A percentile compares a stretch with the other conserved stretches of the same genome.
Conservation (phyloP, 768 basidiomycete genomes). For the Kondoa malvinella region DNA sequence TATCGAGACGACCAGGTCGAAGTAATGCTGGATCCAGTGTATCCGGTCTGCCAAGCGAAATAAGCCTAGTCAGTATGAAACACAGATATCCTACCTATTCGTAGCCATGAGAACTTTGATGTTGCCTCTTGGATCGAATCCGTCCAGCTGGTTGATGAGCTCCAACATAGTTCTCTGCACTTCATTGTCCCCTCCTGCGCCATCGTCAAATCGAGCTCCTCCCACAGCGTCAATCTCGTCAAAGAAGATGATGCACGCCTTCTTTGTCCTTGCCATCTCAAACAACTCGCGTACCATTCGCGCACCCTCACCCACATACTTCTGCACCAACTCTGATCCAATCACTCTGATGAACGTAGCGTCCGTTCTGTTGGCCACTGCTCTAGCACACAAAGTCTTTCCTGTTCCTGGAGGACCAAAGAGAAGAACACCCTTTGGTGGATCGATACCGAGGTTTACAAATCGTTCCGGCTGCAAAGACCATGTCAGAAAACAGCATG, state of each 20-base stretch:
- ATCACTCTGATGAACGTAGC: constrained; percentile 99
- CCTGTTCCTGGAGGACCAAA: constrained; percentile 94
- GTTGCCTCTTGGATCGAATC: constrained; percentile 96
- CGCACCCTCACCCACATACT: constrained; percentile 97
- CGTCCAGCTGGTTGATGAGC: constrained; percentile 88
- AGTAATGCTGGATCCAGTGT: constrained; percentile 92
- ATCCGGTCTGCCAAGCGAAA: constrained; percentile 57
- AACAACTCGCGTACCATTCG: constrained; percentile 97
- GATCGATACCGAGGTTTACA: constrained; percentile 94
- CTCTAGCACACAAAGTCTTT: constrained; percentile 93
- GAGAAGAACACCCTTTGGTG: constrained; percentile 90
- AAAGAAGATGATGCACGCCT: constrained; percentile 99
- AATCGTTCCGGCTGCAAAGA: constrained; percentile 78
- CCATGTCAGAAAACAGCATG: neutral
- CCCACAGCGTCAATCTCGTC: constrained; percentile 98
- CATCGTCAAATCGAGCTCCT: constrained; percentile 94
- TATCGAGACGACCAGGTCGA: constrained; percentile 86
- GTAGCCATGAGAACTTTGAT: constrained; percentile 99
- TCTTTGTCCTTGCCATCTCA: constrained; percentile 97
- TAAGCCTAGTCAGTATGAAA: neutral
- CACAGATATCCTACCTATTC: constrained; percentile 49
- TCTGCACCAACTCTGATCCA: constrained; percentile 97
- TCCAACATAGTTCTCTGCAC: constrained; percentile 99
- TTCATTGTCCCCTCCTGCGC: constrained; percentile 96
- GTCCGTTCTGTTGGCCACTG: constrained; percentile 95